Conservation (phyloP, 2,329 filamentous ascomycete genomes). For the Fusarium veterinarium region DNA sequence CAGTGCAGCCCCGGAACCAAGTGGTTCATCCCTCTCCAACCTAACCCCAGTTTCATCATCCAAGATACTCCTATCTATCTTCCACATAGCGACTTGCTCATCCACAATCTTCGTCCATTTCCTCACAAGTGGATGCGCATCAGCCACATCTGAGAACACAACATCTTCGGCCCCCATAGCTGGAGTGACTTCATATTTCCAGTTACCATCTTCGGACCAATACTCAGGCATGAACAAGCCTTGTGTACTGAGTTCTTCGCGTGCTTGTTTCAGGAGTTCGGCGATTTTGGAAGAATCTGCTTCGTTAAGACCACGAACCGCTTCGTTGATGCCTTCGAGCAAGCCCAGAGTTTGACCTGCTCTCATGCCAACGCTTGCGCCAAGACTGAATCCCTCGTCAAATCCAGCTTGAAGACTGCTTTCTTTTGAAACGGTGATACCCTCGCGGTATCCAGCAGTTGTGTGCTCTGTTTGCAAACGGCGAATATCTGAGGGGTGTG, state of each 20-base stretch:
- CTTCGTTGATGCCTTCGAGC: constrained; percentile 75
- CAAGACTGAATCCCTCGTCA: constrained; percentile 88
- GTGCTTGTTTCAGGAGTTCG: constrained; percentile 54
- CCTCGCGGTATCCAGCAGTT: constrained; percentile 91
- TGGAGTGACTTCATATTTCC: constrained; percentile 69
- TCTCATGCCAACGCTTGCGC: constrained; percentile 80
- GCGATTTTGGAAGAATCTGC: constrained; percentile 17
- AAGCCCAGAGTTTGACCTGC: constrained; percentile 82
- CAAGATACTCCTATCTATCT: constrained; percentile 49
- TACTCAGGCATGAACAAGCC: constrained; percentile 73
- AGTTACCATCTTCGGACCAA: constrained; percentile 77
- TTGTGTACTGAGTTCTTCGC: constrained; percentile 69
- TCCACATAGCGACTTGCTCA: constrained; percentile 49
- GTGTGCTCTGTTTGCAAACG: constrained; percentile 80
- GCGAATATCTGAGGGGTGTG: constrained; percentile 72
- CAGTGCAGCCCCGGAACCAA: constrained; percentile 37
- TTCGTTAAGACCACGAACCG: constrained; percentile 51
- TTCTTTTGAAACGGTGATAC: constrained; percentile 80
- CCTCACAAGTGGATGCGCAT: constrained; percentile 72
- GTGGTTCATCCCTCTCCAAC: constrained; percentile 47
- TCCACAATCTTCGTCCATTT: constrained; percentile 66
- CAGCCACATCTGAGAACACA: constrained; percentile 72
- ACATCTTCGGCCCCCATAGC: constrained; percentile 54
- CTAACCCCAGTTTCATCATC: constrained; percentile 49
- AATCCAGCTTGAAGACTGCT: constrained; percentile 86